These are phyloP conservation scores for Pachyrhizus erosus DNA, from an alignment of 306 rosid genomes.

Conservation along the genomic window DNA sequence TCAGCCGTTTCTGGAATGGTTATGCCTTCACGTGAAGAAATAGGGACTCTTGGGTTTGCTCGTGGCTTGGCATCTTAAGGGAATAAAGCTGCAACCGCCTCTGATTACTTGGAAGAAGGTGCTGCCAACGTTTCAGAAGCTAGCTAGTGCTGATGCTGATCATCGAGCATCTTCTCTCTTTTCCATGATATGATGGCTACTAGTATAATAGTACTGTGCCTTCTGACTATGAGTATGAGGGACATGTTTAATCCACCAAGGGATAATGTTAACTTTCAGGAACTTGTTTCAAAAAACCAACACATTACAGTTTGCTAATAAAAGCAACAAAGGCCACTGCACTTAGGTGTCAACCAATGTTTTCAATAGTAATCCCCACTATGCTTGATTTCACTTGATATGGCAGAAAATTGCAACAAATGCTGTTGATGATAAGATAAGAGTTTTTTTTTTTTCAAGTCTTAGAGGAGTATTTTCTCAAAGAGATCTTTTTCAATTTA, in stretches of 20 bases:
- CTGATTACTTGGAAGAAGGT: constrained; percentile 36
- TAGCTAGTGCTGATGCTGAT: not conserved
- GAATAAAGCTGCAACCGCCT: constrained; percentile 47
- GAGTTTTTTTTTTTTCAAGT: not conserved
- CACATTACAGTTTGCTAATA: not conserved
- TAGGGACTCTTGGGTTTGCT: constrained; percentile 35
- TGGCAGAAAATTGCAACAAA: not conserved
- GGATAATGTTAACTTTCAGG: not conserved
- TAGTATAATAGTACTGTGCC: not conserved
- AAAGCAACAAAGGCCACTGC: not conserved
- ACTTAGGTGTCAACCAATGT: not conserved
- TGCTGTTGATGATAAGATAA: not conserved
- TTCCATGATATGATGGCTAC: constrained; percentile 52
- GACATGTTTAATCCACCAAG: constrained; percentile 40
- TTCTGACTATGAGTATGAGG: constrained; percentile 18
- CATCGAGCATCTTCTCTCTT: constrained; percentile 28
- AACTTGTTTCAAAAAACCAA: constrained; percentile 35
- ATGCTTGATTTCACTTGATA: not conserved
- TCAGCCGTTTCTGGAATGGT: constrained; percentile 41
- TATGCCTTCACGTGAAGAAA: constrained; percentile 54
- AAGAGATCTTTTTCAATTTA: not conserved
- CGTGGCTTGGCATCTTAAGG: constrained; percentile 46
- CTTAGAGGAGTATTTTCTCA: not conserved
- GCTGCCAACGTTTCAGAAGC: not conserved
- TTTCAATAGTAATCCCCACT: not conserved